A percentile compares a stretch with the other conserved stretches of the same genome.
These are phyloP conservation scores for Coemansia sp. DNA, from an alignment of 192 early-diverging fungal genomes.

Conservation along the genomic window DNA sequence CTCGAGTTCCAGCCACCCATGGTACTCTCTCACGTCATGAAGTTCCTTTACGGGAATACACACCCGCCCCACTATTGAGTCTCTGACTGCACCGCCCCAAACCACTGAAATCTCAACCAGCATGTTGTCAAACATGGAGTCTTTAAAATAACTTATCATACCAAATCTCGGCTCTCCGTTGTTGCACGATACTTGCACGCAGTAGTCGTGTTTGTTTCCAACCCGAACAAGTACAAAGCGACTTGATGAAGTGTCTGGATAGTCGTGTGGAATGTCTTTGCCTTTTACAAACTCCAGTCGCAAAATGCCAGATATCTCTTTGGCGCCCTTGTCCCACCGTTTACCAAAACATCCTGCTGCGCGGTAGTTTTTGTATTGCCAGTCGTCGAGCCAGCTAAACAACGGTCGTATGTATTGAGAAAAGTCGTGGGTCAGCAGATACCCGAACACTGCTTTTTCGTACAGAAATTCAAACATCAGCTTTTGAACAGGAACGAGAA, in stretches of 20 bases:
- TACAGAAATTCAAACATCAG: constrained; percentile 34
- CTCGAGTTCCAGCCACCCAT: constrained; percentile 34
- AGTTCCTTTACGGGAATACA: constrained; percentile 34
- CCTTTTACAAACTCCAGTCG: constrained; percentile 29
- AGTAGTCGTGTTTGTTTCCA: constrained; percentile 7
- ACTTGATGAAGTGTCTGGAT: background rate
- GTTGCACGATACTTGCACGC: constrained; percentile 16
- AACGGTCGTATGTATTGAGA: constrained; percentile 19
- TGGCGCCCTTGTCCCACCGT: constrained; percentile 6
- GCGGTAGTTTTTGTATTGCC: constrained; percentile 17
- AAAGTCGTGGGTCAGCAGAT: constrained; percentile 11
- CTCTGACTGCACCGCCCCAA: constrained; percentile 25
- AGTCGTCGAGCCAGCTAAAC: constrained; percentile 30
- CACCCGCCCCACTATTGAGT: constrained; percentile 28
- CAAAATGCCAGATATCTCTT: constrained; percentile 7
- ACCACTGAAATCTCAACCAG: constrained; percentile 28
- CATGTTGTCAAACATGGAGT: constrained; percentile 18
- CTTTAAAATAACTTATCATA: constrained; percentile 26
- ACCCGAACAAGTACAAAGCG: constrained; percentile 32
- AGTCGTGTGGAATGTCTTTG: constrained; percentile 15
- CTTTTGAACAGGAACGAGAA: background rate
- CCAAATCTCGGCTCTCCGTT: constrained; percentile 25
- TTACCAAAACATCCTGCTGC: constrained; percentile 20
- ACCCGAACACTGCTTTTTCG: constrained; percentile 4
- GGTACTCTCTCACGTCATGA: constrained; percentile 28